A percentile compares a stretch with the other conserved stretches of the same genome.
Evolutionary conservation across 1,139 yeast genomes (phyloP).

Genomic region (Candida albicans): DNA sequence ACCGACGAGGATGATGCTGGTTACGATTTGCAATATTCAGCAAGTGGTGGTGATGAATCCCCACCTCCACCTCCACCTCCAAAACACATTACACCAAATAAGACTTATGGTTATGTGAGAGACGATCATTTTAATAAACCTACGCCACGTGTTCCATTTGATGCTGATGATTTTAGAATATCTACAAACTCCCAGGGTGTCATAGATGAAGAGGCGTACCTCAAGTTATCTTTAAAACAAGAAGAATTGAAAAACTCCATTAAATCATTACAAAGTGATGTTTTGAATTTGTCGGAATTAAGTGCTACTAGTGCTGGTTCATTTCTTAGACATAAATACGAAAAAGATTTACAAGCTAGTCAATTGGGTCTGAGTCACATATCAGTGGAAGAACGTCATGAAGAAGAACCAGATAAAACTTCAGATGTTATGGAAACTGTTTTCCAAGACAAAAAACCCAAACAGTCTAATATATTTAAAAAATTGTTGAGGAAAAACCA

Average conservation of each 20-base stretch:
- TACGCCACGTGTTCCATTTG: constrained; percentile 30
- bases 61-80: constrained; percentile 60
- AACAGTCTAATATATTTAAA: constrained; percentile 54
- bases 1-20: constrained; percentile 29
- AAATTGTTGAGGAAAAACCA: constrained; percentile 45
- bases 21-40: constrained; percentile 14
- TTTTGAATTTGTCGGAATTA: constrained; percentile 57
- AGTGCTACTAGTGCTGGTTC: constrained; percentile 93
- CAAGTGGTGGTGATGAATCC: constrained; percentile 16
- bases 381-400: constrained; percentile 11
- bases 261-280: constrained; percentile 49
- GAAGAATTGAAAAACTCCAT: constrained; percentile 44
- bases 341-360: constrained; percentile 35
- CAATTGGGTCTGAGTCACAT: constrained; percentile 24
- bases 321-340: constrained; percentile 66
- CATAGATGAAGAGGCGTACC: constrained; percentile 32
- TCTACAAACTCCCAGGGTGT: constrained; percentile 23
- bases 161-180: constrained; percentile 39
- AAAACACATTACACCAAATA: constrained; percentile 25
- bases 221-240: constrained; percentile 32
- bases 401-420: constrained; percentile 6
- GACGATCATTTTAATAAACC: constrained; percentile 3
- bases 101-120: background rate
- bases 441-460: constrained; percentile 47
- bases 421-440: constrained; percentile 36